These are phyloP conservation scores for Ceratocystiopsis sp. DNA, from an alignment of 2,329 filamentous ascomycete species.

Conservation along the genomic window DNA sequence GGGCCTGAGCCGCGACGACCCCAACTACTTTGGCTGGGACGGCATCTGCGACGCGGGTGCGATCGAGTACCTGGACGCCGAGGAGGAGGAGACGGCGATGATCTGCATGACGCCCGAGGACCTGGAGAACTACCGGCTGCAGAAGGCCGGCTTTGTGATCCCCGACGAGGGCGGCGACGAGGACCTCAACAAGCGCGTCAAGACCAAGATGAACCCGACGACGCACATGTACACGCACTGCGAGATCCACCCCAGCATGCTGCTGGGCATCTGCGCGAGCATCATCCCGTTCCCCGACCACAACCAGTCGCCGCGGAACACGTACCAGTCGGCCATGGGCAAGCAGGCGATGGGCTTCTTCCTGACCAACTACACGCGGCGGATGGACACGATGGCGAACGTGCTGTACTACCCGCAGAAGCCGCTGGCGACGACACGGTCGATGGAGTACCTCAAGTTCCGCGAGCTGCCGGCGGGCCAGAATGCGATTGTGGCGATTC, in stretches of 20 bases:
- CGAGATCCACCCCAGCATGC: constrained; percentile 98
- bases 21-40: constrained; percentile 67
- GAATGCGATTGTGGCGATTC: constrained; percentile 95
- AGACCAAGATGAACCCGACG: constrained; percentile 70
- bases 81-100: constrained; percentile 98
- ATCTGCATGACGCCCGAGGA: constrained; percentile 98
- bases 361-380: constrained; percentile 87
- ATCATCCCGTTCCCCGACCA: constrained; percentile 99
- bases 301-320: constrained; percentile 95
- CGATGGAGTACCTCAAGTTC: constrained; percentile 98
- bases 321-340: constrained; percentile 98
- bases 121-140: constrained; percentile 57
- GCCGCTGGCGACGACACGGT: constrained; percentile 83
- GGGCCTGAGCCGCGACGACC: constrained; percentile 45
- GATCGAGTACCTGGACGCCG: constrained; percentile 91
- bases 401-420: constrained; percentile 99
- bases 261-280: constrained; percentile 92
- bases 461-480: constrained; percentile 90
- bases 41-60: constrained; percentile 70
- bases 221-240: constrained; percentile 95
- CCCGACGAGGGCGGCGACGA: constrained; percentile 42
- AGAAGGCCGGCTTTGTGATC: constrained; percentile 27
- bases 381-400: constrained; percentile 99
- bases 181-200: constrained; percentile 72
- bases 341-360: constrained; percentile 99